Evolutionary conservation across 345 rosid genomes (phyloP), one percentile per base, ranked within the genome.

Genomic region (sweet orange (Citrus sinensis)): DNA sequence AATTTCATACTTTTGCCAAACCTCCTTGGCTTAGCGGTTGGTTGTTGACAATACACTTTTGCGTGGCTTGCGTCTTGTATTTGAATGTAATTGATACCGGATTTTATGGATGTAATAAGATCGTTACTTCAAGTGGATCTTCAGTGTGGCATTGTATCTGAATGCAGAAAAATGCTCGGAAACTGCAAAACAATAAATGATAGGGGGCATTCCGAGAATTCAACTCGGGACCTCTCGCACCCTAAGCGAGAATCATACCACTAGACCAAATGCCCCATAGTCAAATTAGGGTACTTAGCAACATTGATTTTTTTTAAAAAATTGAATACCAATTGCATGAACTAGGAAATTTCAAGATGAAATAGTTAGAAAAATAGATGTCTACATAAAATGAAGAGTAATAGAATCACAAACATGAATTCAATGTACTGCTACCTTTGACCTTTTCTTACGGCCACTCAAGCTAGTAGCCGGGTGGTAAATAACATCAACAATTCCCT

Each of bases 161-260:
- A 13, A 6, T 8, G n/a, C 2, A 16, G 10, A 20, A n/a, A 68
- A 4, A 24, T 39, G 13, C 30, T 1, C 14, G 11, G 16, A 24
- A 40, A 13, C 16, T 1, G 1, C 0, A 29, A 49, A 54, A 1
- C 14, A 0, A 40, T 3, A 37, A n/a, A 11, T 5, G 1, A 13
- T 0, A 1, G 5, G 86, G 88, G 83, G 87, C 85, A 91, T 91
- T 92, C 91, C 91, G 90, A 91, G 93, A 92, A 92, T 91, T 75
- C 91, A 91, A 91, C 92, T 88, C 88, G 89, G 96, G 96, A 88
- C 92, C 93, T 92, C 91, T 91, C 90, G 89, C 94, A 93, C 93
- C 94, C 92, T 73, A 92, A 91, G 95, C 93, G 88, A 94, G 92
- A 91, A 92, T 92, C 92, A 87, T 89, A 81, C 91, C 93, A 90